Conservation (phyloP, 1,284 basidiomycete genomes). For the Irpex sp. region DNA sequence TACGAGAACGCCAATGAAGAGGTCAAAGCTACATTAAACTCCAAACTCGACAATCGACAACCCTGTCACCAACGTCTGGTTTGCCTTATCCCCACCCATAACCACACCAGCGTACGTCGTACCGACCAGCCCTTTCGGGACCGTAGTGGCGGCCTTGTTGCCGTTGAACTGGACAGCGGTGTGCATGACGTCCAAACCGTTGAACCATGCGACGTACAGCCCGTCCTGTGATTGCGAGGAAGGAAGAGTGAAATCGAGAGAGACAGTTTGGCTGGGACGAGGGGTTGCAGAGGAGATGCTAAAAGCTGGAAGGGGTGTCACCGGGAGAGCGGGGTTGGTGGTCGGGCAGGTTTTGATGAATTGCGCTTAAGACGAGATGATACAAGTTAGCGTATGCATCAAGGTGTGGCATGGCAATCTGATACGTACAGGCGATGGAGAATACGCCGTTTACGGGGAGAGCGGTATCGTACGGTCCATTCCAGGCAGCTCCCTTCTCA, state of each 20-base stretch:
- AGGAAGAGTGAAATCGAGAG: conserved; percentile 23
- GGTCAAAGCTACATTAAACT: no score
- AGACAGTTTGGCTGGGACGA: conserved; percentile 23
- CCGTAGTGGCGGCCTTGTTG: conserved; percentile 25
- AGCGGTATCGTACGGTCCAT: conserved; percentile 50
- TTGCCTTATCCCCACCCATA: conserved; percentile 20
- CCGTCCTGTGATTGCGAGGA: conserved; percentile 21
- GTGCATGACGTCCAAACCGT: conserved; percentile 29
- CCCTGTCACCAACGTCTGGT: conserved; percentile 25
- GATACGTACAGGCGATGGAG: conserved; percentile 32
- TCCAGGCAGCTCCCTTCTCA: conserved; percentile 46
- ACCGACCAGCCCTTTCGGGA: conserved; percentile 28
- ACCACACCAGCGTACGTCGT: conserved; percentile 29
- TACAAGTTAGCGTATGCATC: neutral
- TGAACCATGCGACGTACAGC: conserved; percentile 36
- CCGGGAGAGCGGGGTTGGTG: conserved; percentile 32
- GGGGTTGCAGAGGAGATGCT: conserved; percentile 21
- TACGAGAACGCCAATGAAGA: no score
- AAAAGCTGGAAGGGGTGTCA: conserved; percentile 37
- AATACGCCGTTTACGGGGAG: conserved; percentile 46
- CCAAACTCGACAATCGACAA: conserved; percentile 17
- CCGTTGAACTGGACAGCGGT: conserved; percentile 26
- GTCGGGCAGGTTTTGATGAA: conserved; percentile 49
- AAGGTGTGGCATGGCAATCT: neutral
- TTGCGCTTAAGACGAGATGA: conserved; percentile 16